Base-by-base conservation (phyloP, 2,329 filamentous ascomycete species). In the Phyllosticta citriasiana region DNA sequence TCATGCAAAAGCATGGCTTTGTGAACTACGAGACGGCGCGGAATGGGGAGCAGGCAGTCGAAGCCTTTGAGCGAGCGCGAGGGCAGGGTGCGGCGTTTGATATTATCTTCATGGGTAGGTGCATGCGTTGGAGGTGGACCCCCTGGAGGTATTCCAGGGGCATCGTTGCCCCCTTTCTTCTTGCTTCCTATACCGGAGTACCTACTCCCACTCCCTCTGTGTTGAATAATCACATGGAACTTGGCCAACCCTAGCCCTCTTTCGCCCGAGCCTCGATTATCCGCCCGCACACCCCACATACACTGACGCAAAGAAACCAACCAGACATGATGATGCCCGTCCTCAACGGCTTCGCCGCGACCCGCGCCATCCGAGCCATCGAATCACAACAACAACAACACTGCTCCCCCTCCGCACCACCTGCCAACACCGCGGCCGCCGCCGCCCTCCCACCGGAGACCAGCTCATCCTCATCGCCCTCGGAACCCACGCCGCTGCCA, bases 321-420 rank as follows among this genome's bases (percentile, higher is more conserved):
- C 40, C 12, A 60, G 82, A 84, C 64, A 76, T 83, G 4, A 79
- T 75, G 68, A 84, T 84, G 82, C 82, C 82, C 0, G 72, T 83
- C 4, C 78, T 84, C 64, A 77, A 84, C 63, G 79, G 79, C 0
- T 71, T 81, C n/a, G 77, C 78, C 27, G 75, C 79, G 0, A 83
- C 80, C 10, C 72, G 74, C 9, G 73, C 71, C 60, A 83, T 83
- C 25, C 58, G 58, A 10, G 35, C 53, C 35, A 52, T 60, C 26
- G 58, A 60, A 35, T 27, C 30, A 6, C 76, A 80, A 79, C 24
- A 80, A 83, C 66, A 70, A 72, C 8, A 73, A 77, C 3, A 68
- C 74, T 9, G 70, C 68, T 1, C 64, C 78, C 2, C 64, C 70
- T 1, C 75, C 24, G 4, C 57, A 51, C 4, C 47, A 47, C 22